Evolutionary conservation across 805 yeast species (phyloP).

Genomic region (Candida piceae): DNA sequence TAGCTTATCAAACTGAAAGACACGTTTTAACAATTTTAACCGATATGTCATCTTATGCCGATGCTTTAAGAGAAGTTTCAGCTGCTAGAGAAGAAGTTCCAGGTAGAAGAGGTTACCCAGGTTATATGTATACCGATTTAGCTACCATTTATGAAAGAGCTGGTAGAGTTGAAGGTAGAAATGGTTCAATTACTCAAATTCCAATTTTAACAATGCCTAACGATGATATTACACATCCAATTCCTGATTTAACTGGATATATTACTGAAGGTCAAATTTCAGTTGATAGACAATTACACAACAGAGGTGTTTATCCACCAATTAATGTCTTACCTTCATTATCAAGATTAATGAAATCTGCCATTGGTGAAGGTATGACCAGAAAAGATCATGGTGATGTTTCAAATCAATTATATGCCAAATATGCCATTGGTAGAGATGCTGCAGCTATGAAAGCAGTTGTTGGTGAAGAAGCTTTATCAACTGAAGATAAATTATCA

Average conservation of each 20-base stretch:
- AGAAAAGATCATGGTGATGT: constrained; percentile 99
- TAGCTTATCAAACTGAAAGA: constrained; percentile 98
- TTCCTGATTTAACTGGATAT: constrained; percentile 99
- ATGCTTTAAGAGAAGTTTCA: constrained; percentile 98
- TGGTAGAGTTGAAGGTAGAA: constrained; percentile 99
- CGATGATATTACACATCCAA: constrained; percentile 99
- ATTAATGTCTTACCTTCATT: constrained; percentile 96
- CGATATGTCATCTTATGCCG: constrained; percentile 99
- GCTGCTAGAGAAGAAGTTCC: constrained; percentile 99
- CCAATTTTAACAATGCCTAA: constrained; percentile 99
- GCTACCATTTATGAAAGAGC: constrained; percentile 99
- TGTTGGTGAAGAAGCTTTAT: constrained; percentile 98
- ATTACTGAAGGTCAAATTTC: constrained; percentile 99
- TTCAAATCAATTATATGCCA: constrained; percentile 97
- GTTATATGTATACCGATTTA: constrained; percentile 99
- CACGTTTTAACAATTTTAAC: constrained; percentile 97
- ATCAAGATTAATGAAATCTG: constrained; percentile 97
- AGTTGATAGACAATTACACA: constrained; percentile 91
- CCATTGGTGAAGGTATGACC: constrained; percentile 99
- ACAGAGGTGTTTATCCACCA: constrained; percentile 98
- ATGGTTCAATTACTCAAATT: constrained; percentile 98
- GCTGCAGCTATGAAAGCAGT: constrained; percentile 99
- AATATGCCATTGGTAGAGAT: constrained; percentile 99
- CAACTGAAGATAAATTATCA: constrained; percentile 95
- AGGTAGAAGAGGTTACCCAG: constrained; percentile 99